Evolutionary conservation across 176 grass and related monocot genomes (phyloP).

Genomic region (Hsuehochloa calcarea): DNA sequence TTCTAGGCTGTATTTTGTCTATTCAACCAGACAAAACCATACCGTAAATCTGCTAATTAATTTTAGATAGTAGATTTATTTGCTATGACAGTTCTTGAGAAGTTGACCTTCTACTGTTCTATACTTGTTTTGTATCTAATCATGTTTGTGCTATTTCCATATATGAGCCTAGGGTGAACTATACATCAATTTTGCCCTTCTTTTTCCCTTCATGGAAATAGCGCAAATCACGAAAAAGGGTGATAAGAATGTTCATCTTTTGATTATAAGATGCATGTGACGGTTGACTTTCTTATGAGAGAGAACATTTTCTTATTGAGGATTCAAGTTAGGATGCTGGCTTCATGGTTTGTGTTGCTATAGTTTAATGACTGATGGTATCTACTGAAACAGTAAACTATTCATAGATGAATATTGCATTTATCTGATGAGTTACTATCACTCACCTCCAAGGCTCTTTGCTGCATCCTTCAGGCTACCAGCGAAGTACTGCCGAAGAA

Average conservation of each 20-base stretch:
- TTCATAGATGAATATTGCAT: slow-evolving; percentile 27
- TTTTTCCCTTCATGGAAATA: background rate
- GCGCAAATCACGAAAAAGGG: slow-evolving; percentile 21
- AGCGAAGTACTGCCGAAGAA: slow-evolving; percentile 87
- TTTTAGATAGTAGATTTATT: background rate
- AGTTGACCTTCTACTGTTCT: slow-evolving; percentile 23
- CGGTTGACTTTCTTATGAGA: slow-evolving; percentile 38
- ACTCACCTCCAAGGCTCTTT: slow-evolving; percentile 85
- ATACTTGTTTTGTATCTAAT: background rate
- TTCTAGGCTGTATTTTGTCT: slow-evolving; percentile 13
- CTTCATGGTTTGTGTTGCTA: background rate
- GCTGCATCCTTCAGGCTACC: slow-evolving; percentile 98
- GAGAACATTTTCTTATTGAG: slow-evolving; percentile 31
- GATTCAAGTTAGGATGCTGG: slow-evolving; percentile 21
- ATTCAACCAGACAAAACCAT: background rate
- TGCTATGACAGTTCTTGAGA: slow-evolving; percentile 12
- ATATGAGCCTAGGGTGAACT: background rate
- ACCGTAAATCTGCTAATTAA: background rate
- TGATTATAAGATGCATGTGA: slow-evolving; percentile 28
- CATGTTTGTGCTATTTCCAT: background rate
- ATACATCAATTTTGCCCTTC: background rate
- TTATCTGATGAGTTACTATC: slow-evolving; percentile 17
- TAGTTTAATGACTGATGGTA: slow-evolving; percentile 37
- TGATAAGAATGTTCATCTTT: slow-evolving; percentile 35
- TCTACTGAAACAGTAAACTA: slow-evolving; percentile 29